These are phyloP conservation scores for Triticum timopheevii DNA, from an alignment of 176 grass and related monocot genomes.

Conservation along the genomic window DNA sequence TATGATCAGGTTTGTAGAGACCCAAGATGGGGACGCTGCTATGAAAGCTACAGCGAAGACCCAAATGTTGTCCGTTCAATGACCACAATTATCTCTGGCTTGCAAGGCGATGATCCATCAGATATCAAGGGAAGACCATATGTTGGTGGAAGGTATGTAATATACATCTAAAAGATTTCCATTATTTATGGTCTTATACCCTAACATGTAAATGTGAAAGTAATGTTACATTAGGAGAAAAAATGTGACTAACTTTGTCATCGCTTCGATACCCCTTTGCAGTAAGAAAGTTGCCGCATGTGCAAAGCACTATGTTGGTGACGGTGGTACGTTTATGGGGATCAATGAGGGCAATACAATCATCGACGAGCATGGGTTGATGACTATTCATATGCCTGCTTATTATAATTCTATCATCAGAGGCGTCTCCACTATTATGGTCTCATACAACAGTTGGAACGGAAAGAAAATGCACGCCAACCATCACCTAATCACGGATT, in stretches of 20 bases:
- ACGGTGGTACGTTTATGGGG: conserved; percentile 59
- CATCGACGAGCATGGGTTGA: conserved; percentile 37
- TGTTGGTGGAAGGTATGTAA: conserved; percentile 41
- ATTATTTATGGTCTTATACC: background rate
- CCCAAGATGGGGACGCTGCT: conserved; percentile 86
- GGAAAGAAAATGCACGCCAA: conserved; percentile 74
- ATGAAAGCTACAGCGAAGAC: conserved; percentile 90
- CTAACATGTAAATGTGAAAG: background rate
- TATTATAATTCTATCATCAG: conserved; percentile 59
- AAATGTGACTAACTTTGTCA: background rate
- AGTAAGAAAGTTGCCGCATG: conserved; percentile 75
- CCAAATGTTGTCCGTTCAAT: conserved; percentile 56
- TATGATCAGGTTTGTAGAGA: conserved; percentile 75
- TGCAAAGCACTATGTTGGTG: conserved; percentile 72
- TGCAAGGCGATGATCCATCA: conserved; percentile 57
- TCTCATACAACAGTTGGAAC: conserved; percentile 73
- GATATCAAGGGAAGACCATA: conserved; percentile 48
- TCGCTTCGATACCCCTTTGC: background rate
- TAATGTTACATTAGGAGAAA: background rate
- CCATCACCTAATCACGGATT: conserved; percentile 56
- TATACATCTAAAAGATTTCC: background rate
- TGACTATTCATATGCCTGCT: conserved; percentile 73
- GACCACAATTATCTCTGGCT: conserved; percentile 60
- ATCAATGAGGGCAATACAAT: conserved; percentile 73
- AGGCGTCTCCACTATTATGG: conserved; percentile 78